Conservation (phyloP, 352 stramenopile species). For the Aphanomyces astaci region DNA sequence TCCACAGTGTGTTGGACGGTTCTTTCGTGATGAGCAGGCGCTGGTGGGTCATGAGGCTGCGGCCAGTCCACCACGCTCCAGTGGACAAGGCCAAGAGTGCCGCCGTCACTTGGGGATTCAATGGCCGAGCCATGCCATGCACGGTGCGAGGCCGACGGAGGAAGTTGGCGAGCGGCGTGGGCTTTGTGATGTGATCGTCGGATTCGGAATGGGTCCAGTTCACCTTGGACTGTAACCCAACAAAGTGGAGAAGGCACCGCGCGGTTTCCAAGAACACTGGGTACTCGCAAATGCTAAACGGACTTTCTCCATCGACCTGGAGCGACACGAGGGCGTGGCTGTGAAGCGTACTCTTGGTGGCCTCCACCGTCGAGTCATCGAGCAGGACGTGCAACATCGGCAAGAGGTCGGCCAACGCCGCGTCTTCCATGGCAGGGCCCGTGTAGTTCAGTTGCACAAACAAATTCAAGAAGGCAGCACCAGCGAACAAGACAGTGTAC, state of each 20-base stretch:
- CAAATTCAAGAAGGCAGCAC: slow-evolving; percentile 57
- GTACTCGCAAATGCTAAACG: slow-evolving; percentile 73
- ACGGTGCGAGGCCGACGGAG: neutral
- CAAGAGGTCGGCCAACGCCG: slow-evolving; percentile 41
- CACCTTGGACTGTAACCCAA: slow-evolving; percentile 44
- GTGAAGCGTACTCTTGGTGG: slow-evolving; percentile 35
- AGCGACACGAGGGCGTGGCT: slow-evolving; percentile 51
- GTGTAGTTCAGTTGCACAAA: slow-evolving; percentile 82
- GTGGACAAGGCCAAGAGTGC: slow-evolving; percentile 23
- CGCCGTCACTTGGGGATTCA: neutral
- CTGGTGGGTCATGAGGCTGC: slow-evolving; percentile 61
- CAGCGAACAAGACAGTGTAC: slow-evolving; percentile 57
- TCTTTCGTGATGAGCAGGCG: slow-evolving; percentile 54
- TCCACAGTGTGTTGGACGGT: slow-evolving; percentile 70
- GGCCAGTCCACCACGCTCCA: slow-evolving; percentile 64
- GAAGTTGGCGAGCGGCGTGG: slow-evolving; percentile 1
- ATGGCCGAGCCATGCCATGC: neutral
- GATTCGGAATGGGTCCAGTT: slow-evolving; percentile 45
- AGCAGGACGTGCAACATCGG: slow-evolving; percentile 33
- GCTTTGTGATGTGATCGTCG: slow-evolving; percentile 14
- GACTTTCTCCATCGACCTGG: slow-evolving; percentile 69
- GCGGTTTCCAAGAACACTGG: slow-evolving; percentile 57
- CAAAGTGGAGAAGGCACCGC: slow-evolving; percentile 55
- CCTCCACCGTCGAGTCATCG: slow-evolving; percentile 24
- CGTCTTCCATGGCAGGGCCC: slow-evolving; percentile 54